Conservation (phyloP, 495 filamentous ascomycete species). For the Aspergillus biplanus region DNA sequence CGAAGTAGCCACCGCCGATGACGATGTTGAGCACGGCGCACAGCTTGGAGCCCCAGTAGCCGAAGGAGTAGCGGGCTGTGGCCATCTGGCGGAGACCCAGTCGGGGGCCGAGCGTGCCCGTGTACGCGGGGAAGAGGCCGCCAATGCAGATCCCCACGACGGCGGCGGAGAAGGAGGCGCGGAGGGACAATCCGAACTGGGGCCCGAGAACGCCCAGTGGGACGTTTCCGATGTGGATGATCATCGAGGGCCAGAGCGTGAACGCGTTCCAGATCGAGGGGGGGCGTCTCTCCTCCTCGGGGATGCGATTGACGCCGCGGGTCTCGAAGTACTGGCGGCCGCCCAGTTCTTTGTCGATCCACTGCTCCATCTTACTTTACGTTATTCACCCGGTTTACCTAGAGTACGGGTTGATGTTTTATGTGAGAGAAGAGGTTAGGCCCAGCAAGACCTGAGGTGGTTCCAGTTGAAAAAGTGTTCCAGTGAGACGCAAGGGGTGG, state of each 20-base stretch:
- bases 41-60: constrained; percentile 37
- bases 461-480: no score
- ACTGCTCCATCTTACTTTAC: neutral
- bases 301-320: neutral
- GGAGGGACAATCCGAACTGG: neutral
- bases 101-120: constrained; percentile 52
- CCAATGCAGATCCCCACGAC: constrained; percentile 10
- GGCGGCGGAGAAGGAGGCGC: neutral
- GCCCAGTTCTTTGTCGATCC: neutral
- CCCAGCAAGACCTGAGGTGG: no score
- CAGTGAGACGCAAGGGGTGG: no score
- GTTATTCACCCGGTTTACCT: no score
- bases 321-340: neutral
- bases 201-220: neutral
- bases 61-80: constrained; percentile 56
- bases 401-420: no score
- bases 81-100: constrained; percentile 60
- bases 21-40: constrained; percentile 15
- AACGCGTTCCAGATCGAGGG: neutral
- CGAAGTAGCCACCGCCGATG: constrained; percentile 15
- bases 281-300: neutral
- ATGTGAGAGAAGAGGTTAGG: no score
- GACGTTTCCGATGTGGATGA: neutral
- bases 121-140: constrained; percentile 50
- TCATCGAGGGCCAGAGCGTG: neutral